Percentiles rank a stretch among this genome's conserved stretches.
Conservation (phyloP, 108 stramenopile genomes). For the Poteriospumella lacustris region DNA sequence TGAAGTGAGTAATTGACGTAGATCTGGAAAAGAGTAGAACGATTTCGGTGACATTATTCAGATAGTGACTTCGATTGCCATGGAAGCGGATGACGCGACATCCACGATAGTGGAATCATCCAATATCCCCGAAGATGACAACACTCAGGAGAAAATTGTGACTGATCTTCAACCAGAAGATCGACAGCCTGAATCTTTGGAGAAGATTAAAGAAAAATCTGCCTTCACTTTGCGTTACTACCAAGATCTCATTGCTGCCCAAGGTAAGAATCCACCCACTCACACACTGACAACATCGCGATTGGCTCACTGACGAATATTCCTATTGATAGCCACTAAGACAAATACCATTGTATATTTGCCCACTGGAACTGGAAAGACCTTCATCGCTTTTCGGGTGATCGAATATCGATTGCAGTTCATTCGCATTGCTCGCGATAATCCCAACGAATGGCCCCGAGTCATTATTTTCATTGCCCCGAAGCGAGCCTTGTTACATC, state of each 20-base stretch:
- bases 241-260: too few species aligned
- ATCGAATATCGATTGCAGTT: background rate
- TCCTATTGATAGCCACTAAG: background rate
- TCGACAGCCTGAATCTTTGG: too few species aligned
- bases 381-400: background rate
- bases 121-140: too few species aligned
- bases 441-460: background rate
- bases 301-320: too few species aligned
- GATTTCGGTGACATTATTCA: background rate
- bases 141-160: too few species aligned
- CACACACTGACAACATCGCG: too few species aligned
- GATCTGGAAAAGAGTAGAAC: too few species aligned
- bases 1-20: too few species aligned
- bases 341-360: background rate
- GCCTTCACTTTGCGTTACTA: too few species aligned
- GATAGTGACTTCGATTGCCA: background rate
- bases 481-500: background rate
- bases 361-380: background rate
- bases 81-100: background rate
- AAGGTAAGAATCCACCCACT: too few species aligned
- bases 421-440: background rate
- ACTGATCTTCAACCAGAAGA: too few species aligned
- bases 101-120: background rate
- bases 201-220: too few species aligned
- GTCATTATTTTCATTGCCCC: constrained; percentile 18